Conservation (phyloP, 2,329 filamentous ascomycete species). For the Fusarium clavum region DNA sequence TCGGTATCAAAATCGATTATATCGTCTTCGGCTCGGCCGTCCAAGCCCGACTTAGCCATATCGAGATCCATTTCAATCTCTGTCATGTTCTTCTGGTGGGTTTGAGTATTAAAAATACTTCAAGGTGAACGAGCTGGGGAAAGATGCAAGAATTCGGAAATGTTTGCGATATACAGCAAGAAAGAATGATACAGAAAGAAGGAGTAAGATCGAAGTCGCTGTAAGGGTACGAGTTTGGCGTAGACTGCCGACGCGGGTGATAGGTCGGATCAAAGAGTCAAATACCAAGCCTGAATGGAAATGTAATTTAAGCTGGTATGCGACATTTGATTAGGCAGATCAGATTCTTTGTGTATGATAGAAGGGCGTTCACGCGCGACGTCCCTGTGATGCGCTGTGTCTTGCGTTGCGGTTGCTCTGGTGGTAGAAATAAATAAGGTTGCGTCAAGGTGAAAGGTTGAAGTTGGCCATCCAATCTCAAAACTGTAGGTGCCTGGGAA, state of each 20-base stretch:
- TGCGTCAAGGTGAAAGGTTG: conserved; percentile 16
- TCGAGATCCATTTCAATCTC: conserved; percentile 52
- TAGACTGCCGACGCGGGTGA: conserved; percentile 17
- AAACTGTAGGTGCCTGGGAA: background rate
- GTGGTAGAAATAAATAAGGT: conserved; percentile 4
- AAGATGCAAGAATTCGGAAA: too few relatives aligned
- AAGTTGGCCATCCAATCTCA: conserved; percentile 2
- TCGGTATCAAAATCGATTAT: conserved; percentile 55
- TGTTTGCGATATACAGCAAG: background rate
- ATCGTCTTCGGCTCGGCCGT: conserved; percentile 49
- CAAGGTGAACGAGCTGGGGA: background rate
- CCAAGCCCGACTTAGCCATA: conserved; percentile 42
- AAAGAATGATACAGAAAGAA: background rate
- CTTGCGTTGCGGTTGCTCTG: background rate
- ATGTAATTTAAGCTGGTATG: conserved; percentile 33
- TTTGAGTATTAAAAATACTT: background rate
- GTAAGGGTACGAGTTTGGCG: background rate
- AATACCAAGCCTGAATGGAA: conserved; percentile 20
- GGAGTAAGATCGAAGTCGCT: background rate
- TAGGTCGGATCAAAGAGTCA: conserved; percentile 34
- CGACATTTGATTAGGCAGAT: conserved; percentile 43
- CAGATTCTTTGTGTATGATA: background rate
- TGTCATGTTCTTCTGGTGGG: conserved; percentile 38
- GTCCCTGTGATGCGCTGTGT: background rate
- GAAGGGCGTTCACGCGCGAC: background rate